These are phyloP conservation scores for Nannizziopsis arthrosporioides DNA, from an alignment of 2,329 filamentous ascomycete genomes.

Conservation along the genomic window DNA sequence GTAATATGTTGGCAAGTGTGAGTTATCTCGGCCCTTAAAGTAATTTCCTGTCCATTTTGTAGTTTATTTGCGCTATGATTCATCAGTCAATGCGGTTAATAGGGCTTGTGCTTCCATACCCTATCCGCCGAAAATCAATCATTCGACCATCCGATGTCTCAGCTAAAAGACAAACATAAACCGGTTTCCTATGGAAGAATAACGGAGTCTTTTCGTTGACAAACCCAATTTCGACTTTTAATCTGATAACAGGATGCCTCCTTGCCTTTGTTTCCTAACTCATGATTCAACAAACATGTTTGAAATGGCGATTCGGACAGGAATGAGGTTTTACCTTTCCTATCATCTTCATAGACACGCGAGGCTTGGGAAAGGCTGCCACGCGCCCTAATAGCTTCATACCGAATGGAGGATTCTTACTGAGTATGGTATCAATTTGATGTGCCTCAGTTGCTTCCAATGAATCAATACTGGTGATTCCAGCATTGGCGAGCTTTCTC, in stretches of 20 bases:
- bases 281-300: slow-evolving; percentile 19
- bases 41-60: slow-evolving; percentile 48
- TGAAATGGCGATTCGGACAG: slow-evolving; percentile 37
- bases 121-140: slow-evolving; percentile 54
- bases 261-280: slow-evolving; percentile 25
- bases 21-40: slow-evolving; percentile 47
- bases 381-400: slow-evolving; percentile 54
- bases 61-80: slow-evolving; percentile 50
- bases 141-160: slow-evolving; percentile 59
- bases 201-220: slow-evolving; percentile 52
- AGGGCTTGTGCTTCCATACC: slow-evolving; percentile 27
- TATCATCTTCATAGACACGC: slow-evolving; percentile 43
- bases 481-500: slow-evolving; percentile 59
- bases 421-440: slow-evolving; percentile 64
- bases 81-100: slow-evolving; percentile 13
- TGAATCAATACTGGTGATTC: slow-evolving; percentile 59
- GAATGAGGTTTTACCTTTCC: slow-evolving; percentile 32
- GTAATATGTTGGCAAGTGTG: slow-evolving; percentile 47
- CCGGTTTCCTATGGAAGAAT: slow-evolving; percentile 51
- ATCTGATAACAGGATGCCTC: slow-evolving; percentile 44
- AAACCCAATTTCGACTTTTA: slow-evolving; percentile 59
- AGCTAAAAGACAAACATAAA: slow-evolving; percentile 62
- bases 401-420: slow-evolving; percentile 74
- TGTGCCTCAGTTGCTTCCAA: slow-evolving; percentile 55
- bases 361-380: slow-evolving; percentile 58